Conservation (phyloP, 2,329 filamentous ascomycete genomes). For the Leptographium radiaticola region DNA sequence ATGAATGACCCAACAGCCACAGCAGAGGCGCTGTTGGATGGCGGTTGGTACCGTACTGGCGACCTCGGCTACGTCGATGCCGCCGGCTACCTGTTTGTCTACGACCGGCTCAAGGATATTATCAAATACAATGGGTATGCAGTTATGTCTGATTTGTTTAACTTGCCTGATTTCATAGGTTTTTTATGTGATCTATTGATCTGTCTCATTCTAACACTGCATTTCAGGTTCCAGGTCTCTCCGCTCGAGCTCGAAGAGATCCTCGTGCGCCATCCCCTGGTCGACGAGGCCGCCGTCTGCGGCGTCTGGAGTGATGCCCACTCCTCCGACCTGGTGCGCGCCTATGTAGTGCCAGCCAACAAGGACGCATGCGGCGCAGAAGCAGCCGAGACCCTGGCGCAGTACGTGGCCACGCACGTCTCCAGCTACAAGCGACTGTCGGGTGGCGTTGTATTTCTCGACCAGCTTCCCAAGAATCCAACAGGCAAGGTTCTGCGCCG, state of each 20-base stretch:
- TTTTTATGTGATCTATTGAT: no score
- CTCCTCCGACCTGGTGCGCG: slow-evolving; percentile 26
- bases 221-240: slow-evolving; percentile 45
- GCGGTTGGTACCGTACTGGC: slow-evolving; percentile 63
- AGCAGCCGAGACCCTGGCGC: slow-evolving; percentile 4
- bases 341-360: slow-evolving; percentile 3
- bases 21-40: slow-evolving; percentile 37
- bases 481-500: slow-evolving; percentile 43
- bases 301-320: slow-evolving; percentile 40
- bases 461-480: slow-evolving; percentile 46
- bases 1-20: slow-evolving; percentile 56
- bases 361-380: neutral
- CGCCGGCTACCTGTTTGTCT: slow-evolving; percentile 64
- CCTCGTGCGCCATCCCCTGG: neutral
- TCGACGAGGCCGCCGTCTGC: slow-evolving; percentile 54
- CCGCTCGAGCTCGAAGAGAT: slow-evolving; percentile 59
- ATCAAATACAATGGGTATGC: slow-evolving; percentile 62
- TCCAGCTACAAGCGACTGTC: slow-evolving; percentile 14
- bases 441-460: slow-evolving; percentile 28
- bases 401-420: slow-evolving; percentile 7
- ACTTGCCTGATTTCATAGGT: no score
- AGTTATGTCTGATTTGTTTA: no score
- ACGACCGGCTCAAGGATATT: slow-evolving; percentile 40
- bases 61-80: slow-evolving; percentile 62
- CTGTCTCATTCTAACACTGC: neutral